Base-by-base conservation (phyloP, 192 early-diverging fungal species). In the Podila horticola region DNA sequence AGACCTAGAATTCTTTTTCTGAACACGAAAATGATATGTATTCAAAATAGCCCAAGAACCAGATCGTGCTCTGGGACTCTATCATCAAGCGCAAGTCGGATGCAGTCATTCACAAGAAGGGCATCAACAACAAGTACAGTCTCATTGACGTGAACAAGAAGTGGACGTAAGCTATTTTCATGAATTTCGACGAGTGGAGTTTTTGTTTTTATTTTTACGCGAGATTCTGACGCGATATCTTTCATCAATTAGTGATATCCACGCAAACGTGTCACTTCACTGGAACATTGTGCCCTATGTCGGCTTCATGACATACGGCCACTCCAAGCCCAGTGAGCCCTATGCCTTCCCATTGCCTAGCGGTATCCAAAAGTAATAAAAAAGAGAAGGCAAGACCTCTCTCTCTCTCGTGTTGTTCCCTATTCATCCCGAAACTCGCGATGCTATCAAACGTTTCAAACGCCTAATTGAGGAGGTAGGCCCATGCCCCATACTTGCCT, bases 241-340 rank as follows among this genome's bases (percentile, higher is more conserved):
- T 74, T 64, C n/a, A 50, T 52, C 34, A 13, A 29, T 31, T 74
- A 94, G 92, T 19, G 85, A 88, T 19, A 59, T 90, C n/a, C 62
- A 87, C 4, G 93, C 92, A 12, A 93, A 92, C 30, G 84, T 95
- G 60, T 86, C 94, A 9, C 74, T 96, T 60, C 91, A 94, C 66
- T 96, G 92, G 92, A 91, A 96, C 68, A 84, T 94, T 61, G 92
- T 93, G 57, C 95, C 95, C 31, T 84, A 90, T 68, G 93, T 95
- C 29, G 95, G 95, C 41, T 66, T 92, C 19, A 82, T 96, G 83
- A 82, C 85, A 41, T 71, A 64, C 36, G 89, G 89, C 20, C 69
- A 65, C 19, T 67, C 74, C 17, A 29, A 79, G 34, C 30, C 76
- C 13, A 79, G 79, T 9, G 62, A 73, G 12, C 49, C 36, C 0